phyloP scores from a whole-genome alignment of 176 grass and related monocot species.

The Pharus latifolius region DNA sequence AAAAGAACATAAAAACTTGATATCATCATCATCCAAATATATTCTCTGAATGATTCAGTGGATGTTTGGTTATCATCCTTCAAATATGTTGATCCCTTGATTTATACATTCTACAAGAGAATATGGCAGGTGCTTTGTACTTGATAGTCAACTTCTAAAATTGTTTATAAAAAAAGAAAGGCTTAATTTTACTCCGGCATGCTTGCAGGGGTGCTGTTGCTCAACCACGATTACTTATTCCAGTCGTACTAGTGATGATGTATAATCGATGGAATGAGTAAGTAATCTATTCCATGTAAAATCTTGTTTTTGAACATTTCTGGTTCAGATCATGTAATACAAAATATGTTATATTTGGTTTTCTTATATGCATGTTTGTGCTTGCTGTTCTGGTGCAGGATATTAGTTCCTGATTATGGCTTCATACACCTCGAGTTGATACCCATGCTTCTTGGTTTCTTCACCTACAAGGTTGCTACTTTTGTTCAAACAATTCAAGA shows the following conservation, averaged over 20 bases:
- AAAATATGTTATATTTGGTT: neutral
- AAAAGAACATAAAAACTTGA: neutral
- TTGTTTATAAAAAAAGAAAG: neutral
- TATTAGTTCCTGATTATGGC: slow-evolving; percentile 75
- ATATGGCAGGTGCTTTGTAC: neutral
- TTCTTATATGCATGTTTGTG: neutral
- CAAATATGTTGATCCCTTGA: neutral
- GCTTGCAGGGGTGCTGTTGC: slow-evolving; percentile 71
- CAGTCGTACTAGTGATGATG: slow-evolving; percentile 71
- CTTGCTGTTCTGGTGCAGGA: slow-evolving; percentile 39
- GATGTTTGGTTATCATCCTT: neutral
- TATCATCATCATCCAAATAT: neutral
- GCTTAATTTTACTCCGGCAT: neutral
- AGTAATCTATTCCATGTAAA: slow-evolving; percentile 16
- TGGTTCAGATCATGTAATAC: neutral
- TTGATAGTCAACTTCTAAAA: neutral
- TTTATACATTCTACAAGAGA: neutral
- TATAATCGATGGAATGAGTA: slow-evolving; percentile 91
- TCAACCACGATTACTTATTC: slow-evolving; percentile 88
- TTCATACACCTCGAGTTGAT: slow-evolving; percentile 94
- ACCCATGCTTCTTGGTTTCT: slow-evolving; percentile 92
- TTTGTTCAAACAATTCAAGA: slow-evolving; percentile 77
- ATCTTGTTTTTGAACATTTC: neutral
- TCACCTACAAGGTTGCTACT: slow-evolving; percentile 85
- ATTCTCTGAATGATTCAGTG: neutral